Base-by-base conservation (phyloP, 2,329 filamentous ascomycete genomes). In the Fusarium sp. region DNA sequence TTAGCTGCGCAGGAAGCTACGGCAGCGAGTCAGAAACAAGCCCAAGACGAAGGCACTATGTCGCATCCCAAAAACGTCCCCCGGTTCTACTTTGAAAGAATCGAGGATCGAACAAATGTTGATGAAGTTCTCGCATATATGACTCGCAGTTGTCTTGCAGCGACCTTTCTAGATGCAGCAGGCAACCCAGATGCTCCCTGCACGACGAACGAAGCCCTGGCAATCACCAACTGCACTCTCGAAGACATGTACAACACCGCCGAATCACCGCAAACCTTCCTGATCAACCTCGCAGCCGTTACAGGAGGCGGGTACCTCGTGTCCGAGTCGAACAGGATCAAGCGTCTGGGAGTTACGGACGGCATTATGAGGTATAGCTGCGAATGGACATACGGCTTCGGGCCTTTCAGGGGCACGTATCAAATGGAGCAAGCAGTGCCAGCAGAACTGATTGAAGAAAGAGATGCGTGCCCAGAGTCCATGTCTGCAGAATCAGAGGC, bases 221-320 rank as follows among this genome's bases (percentile, higher is more conserved):
- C 85, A 30, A 80, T 91, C n/a, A 82, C 84, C 52, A 83, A 85
- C 61, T 80, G 83, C 45, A 82, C 86, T n/a, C 80, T 90, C 25
- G 83, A 85, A 57, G 84, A 84, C 56, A 82, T 90, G 64, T 82
- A 84, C 64, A 82, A 81, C 41, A 82, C 84, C 46, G 85, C 87
- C 1, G 77, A 80, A 2, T 85, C 82, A 13, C 83, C 85, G 7
- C 84, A 89, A 73, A 82, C 83, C 0, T 90, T 90, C 69, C 78
- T 90, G 14, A 85, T 89, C 69, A 90, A 89, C 72, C 76, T 90
- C 8, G 83, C 87, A 0, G 87, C 86, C 7, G 80, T 90, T 13
- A 84, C 84, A 1, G 88, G 88, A 11, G 85, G 85, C 6, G 83
- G 80, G 51, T 77, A 85, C 29, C 79, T 90, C 51, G 83, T 86